Percentiles rank a stretch among this genome's conserved stretches.
phyloP scores from a whole-genome alignment of 2,329 filamentous ascomycete species.

The Akanthomyces muscarius region DNA sequence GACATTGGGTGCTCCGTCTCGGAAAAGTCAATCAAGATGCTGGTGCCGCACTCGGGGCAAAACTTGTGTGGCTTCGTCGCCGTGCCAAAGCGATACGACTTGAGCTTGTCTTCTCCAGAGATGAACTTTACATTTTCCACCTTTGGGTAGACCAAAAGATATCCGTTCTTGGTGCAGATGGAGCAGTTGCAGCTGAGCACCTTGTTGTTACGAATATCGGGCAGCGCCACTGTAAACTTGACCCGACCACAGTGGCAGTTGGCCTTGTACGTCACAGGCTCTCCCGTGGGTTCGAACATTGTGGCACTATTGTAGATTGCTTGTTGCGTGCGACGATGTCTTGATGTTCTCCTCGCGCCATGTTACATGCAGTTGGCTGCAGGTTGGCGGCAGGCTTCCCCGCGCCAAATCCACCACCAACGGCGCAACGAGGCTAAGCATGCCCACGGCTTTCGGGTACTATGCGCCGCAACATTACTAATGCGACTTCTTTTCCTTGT shows the following conservation, averaged over 20 bases:
- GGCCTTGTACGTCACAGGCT: not conserved
- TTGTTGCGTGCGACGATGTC: too few species aligned
- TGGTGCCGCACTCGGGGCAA: constrained; percentile 11
- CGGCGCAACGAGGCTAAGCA: too few species aligned
- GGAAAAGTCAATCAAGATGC: constrained; percentile 10
- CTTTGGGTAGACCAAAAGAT: constrained; percentile 3
- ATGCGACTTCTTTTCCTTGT: too few species aligned
- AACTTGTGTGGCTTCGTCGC: constrained; percentile 5
- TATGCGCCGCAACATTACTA: too few species aligned
- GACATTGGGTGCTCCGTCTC: not conserved
- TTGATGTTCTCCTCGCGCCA: too few species aligned
- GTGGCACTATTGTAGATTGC: too few species aligned
- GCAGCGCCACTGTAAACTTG: constrained; percentile 4
- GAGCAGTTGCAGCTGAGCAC: constrained; percentile 11
- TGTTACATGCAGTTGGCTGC: too few species aligned
- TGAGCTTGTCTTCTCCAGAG: not conserved
- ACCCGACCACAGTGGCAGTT: constrained; percentile 13
- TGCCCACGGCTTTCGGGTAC: too few species aligned
- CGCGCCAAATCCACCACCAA: too few species aligned
- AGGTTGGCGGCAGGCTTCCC: too few species aligned
- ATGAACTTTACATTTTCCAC: not conserved
- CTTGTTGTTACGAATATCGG: not conserved
- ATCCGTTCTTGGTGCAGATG: constrained; percentile 14
- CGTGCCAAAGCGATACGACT: constrained; percentile 3
- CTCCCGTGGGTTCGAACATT: too few species aligned